A percentile compares a stretch with the other conserved stretches of the same genome.
phyloP scores from a whole-genome alignment of 2,329 filamentous ascomycete genomes.

The Metarhizium album region DNA sequence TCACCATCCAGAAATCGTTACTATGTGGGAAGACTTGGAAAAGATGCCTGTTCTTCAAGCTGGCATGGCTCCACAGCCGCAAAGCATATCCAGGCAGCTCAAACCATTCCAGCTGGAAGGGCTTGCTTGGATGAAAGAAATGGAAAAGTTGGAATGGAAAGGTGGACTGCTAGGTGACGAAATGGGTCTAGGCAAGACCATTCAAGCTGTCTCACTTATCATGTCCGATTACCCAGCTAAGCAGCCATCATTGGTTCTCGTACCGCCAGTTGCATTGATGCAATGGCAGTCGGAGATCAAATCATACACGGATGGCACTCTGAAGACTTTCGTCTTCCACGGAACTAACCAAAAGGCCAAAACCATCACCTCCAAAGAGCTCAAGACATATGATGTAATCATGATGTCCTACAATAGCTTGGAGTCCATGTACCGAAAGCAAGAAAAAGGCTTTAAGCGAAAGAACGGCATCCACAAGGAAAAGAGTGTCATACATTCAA shows the following conservation, averaged over 20 bases:
- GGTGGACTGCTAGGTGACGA: conserved; percentile 91
- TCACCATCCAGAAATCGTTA: conserved; percentile 66
- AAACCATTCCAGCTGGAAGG: conserved; percentile 94
- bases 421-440: conserved; percentile 85
- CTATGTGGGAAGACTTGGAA: conserved; percentile 76
- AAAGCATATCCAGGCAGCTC: conserved; percentile 67
- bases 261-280: conserved; percentile 89
- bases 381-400: conserved; percentile 82
- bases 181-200: conserved; percentile 98
- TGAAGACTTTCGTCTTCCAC: conserved; percentile 87
- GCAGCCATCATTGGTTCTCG: conserved; percentile 74
- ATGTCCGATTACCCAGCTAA: conserved; percentile 93
- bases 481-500: conserved; percentile 67
- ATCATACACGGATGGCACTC: conserved; percentile 71
- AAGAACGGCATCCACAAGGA: conserved; percentile 74
- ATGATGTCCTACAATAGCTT: conserved; percentile 94
- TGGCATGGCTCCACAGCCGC: conserved; percentile 39
- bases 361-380: conserved; percentile 58
- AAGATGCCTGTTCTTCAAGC: conserved; percentile 55
- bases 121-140: conserved; percentile 84
- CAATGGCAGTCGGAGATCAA: conserved; percentile 83
- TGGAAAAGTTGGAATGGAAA: conserved; percentile 77
- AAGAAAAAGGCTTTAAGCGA: conserved; percentile 80
- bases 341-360: conserved; percentile 79
- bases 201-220: conserved; percentile 92